These are phyloP conservation scores for Urtica urens DNA, from an alignment of 306 rosid species.

Conservation along the genomic window DNA sequence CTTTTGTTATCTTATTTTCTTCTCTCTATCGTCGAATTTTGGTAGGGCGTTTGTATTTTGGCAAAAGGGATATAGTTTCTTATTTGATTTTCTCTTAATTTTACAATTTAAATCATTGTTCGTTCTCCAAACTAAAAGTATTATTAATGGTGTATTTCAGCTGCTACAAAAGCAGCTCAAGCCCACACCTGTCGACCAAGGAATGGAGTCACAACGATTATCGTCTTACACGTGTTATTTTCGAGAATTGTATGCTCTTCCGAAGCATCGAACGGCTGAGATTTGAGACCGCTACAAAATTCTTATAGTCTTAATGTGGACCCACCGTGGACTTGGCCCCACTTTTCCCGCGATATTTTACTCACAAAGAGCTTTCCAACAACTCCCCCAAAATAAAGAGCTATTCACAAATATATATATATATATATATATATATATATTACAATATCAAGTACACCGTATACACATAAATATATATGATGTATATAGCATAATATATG, in stretches of 20 bases:
- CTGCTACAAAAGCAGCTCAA: constrained; percentile 13
- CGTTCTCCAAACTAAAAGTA: too few species aligned
- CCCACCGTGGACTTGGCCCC: constrained; percentile 13
- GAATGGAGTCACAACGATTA: too few species aligned
- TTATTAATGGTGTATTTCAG: too few species aligned
- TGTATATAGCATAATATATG: too few species aligned
- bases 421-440: background rate
- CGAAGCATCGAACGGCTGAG: constrained; percentile 10
- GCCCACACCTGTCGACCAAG: constrained; percentile 13
- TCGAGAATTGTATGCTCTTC: background rate
- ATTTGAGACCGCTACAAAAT: background rate
- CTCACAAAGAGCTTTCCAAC: constrained; percentile 12
- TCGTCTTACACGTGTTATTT: constrained; percentile 4
- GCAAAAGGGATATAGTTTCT: too few species aligned
- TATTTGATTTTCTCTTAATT: too few species aligned
- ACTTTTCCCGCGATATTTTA: constrained; percentile 13
- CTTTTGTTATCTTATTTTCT: too few species aligned
- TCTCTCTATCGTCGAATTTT: too few species aligned
- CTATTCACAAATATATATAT: background rate
- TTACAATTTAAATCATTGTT: too few species aligned
- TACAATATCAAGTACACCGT: background rate
- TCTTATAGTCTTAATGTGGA: background rate
- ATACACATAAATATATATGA: background rate
- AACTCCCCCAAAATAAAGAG: constrained; percentile 13
- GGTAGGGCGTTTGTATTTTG: too few species aligned